Base-by-base conservation (phyloP, 345 rosid genomes). In the Linum trigynum region DNA sequence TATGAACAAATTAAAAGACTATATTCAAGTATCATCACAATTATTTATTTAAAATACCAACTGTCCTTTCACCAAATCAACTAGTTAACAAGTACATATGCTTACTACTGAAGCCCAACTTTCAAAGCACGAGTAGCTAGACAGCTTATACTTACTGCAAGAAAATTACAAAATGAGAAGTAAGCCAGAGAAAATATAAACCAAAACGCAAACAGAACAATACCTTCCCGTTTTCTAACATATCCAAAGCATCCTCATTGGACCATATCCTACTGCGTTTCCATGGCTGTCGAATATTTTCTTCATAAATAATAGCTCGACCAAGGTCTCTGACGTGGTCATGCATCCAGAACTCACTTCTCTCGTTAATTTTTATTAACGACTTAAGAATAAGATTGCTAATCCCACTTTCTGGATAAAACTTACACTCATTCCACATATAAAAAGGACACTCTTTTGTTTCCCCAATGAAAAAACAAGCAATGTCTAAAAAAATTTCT, bases 401-500 rank as follows among this genome's bases (percentile, higher is more conserved):
- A 7, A 45, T 45, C 51, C 51, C 51, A 45, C 51, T 45, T 8
- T 45, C 51, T 45, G 51, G 51, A 45, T 45, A 45, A 45, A 45
- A 45, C 3, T 45, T 8, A 45, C 51, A 45, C 7, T 7, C 51
- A 5, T 2, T 14, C 51, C 51, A 45, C 51, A 45, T 45, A 45
- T 45, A 45, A 7, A 45, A 45, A 45, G 51, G 51, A 5, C 51
- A 45, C 12, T 36, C 57, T 14, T 15, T 53, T 14, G 55, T 9
- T 23, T 43, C 39, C 32, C 48, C 56, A 15, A 17, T 39, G 12
- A 72, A 68, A 40, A 64, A 69, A 35, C 73, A 69, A 3, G 77
- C 70, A 40, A 74, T 38, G 65, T 74, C 67, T 2, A 74, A 70
- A 62, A 72, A 75, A 36, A 75, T 71, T 2, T 64, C 32, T 63